These are phyloP conservation scores for Parasarocladium wereldwijsianum DNA, from an alignment of 2,329 filamentous ascomycete genomes.

Conservation along the genomic window DNA sequence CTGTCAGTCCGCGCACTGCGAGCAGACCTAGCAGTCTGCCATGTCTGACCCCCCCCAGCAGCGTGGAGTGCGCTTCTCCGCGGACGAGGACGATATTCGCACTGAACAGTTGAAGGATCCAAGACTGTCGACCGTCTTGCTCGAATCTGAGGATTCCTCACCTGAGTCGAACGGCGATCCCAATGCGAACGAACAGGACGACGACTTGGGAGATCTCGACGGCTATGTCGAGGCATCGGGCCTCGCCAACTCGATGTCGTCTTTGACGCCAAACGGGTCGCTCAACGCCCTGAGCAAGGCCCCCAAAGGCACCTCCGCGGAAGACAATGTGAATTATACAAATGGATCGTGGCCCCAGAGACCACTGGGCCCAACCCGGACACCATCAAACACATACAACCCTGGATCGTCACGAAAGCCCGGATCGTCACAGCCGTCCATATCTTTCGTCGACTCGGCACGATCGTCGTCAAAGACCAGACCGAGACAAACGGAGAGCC, in stretches of 20 bases:
- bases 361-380: constrained; percentile 54
- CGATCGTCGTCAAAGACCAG: constrained; percentile 39
- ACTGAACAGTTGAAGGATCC: constrained; percentile 1
- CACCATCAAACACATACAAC: constrained; percentile 68
- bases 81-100: constrained; percentile 4
- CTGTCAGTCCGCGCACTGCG: not conserved
- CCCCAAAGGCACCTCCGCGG: constrained; percentile 20
- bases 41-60: constrained; percentile 7
- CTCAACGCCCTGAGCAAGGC: constrained; percentile 23
- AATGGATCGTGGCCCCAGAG: constrained; percentile 40
- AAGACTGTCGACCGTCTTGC: constrained; percentile 1
- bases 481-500: constrained; percentile 27
- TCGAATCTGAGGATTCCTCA: constrained; percentile 4
- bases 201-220: constrained; percentile 29
- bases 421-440: constrained; percentile 22
- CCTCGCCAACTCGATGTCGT: constrained; percentile 26
- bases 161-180: constrained; percentile 18
- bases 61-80: constrained; percentile 7
- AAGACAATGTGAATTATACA: constrained; percentile 14
- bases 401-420: constrained; percentile 44
- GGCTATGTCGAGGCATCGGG: constrained; percentile 26
- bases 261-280: constrained; percentile 24
- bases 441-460: constrained; percentile 27
- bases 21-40: too few relatives aligned
- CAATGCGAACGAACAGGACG: constrained; percentile 32